Conservation (phyloP, 257 asterid species). For the Salvia miltiorrhiza region DNA sequence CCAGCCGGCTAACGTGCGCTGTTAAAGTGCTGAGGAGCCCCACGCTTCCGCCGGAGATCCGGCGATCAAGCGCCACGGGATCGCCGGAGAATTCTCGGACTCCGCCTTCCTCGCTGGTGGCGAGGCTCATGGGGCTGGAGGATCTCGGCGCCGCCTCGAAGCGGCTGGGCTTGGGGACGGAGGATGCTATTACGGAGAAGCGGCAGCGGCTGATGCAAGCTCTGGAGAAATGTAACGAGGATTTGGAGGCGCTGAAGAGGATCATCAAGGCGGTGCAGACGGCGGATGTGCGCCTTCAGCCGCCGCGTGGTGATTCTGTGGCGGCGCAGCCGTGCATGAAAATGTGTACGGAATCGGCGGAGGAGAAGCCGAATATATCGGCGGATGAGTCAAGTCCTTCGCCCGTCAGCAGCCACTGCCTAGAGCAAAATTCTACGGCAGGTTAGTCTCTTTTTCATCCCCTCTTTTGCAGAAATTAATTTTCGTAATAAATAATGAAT, state of each 20-base stretch:
- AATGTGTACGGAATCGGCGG: constrained; percentile 4
- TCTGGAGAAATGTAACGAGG: constrained; percentile 77
- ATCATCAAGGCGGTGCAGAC: constrained; percentile 53
- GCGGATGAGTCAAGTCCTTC: constrained; percentile 37
- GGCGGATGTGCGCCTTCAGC: constrained; percentile 12
- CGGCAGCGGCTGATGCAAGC: constrained; percentile 60
- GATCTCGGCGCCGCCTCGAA: constrained; percentile 24
- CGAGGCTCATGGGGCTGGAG: constrained; percentile 75
- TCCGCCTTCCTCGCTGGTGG: constrained; percentile 46
- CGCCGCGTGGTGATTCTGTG: constrained; percentile 14
- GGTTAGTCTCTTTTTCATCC: constrained; percentile 30
- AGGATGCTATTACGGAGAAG: constrained; percentile 35
- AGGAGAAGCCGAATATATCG: constrained; percentile 29
- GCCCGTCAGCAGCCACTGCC: constrained; percentile 24
- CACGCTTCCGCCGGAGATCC: constrained; percentile 53
- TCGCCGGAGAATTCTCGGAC: constrained; percentile 31
- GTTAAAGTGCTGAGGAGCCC: constrained; percentile 55
- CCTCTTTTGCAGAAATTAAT: neutral
- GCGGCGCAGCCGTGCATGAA: constrained; percentile 16
- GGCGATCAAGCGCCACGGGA: constrained; percentile 22
- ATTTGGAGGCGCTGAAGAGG: constrained; percentile 65
- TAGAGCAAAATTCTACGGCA: constrained; percentile 17
- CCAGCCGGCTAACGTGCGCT: constrained; percentile 19
- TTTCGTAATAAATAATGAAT: neutral
- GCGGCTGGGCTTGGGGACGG: constrained; percentile 13